Evolutionary conservation across 208 protist genomes (phyloP), one percentile per base, ranked within the genome.

Genomic region (Acanthamoeba triangularis): DNA sequence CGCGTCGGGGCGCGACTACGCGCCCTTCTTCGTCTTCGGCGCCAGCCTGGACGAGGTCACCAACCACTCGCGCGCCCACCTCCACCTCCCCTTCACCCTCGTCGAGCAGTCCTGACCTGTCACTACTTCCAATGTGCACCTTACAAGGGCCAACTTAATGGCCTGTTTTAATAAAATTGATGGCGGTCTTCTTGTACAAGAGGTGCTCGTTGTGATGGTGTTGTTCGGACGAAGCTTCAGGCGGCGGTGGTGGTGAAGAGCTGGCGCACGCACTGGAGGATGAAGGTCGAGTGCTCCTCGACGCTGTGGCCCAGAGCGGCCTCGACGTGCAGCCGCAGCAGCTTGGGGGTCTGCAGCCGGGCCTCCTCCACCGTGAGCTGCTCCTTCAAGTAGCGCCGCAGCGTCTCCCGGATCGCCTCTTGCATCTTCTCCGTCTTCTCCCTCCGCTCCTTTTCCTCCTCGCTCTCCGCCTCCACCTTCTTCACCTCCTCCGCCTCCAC

Each of bases 271-370:
- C 35, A 49, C 35, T 41, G 35, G 41, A 47, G 74, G 25, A 82
- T 82, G 74, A 82, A 82, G 37, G 74, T 8, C 4, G 35, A 41
- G 74, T 82, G 37, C 35, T 41, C 74, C 74, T 47, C 74, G 2
- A 82, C 74, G 74, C 74, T 52, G 74, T 49, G 37, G 74, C 74
- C 74, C 7, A 82, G 74, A 1, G 25, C 74, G 74, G 74, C 33
- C 74, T 82, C 37, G 37, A 82, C 74, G 41, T 82, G 74, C 33
- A 49, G 74, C 74, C 74, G 74, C 33, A 82, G 74, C 37, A 82
- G 37, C 41, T 47, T 82, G 74, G 74, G 74, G 18, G 74, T 82
- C 41, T 82, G 74, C 74, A 49, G 18, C 6, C 74, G 74, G 37
- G 37, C 74, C 25, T 82, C 74, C 74, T 82, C 74, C 18, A 82